Base-by-base conservation (phyloP, 2,329 filamentous ascomycete species). In the Fusarium pseudonygamai region DNA sequence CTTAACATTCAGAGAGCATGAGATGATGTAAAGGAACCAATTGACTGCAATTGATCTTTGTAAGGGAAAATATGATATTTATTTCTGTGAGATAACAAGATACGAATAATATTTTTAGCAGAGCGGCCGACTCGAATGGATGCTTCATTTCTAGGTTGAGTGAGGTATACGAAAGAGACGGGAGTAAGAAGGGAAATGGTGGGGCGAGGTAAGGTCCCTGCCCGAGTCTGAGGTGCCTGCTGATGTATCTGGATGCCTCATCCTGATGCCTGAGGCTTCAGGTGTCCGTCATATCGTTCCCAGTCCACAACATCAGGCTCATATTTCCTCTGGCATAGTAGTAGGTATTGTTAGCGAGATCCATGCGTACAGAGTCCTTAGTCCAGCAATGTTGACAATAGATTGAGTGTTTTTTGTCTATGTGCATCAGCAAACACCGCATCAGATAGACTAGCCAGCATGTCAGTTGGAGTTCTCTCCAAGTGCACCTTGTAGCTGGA, bases 191-290 rank as follows among this genome's bases (percentile, higher is more conserved):
- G 28, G 55, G n/a, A 50, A 40, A 36, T 14, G 34, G 45, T 7
- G 55, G 47, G 55, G 53, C 47, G 65, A 40, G 10, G 9, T 3
- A 22, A 18, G 16, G 20, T 20, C 18, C 47, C 32, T 22, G n/a
- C n/a, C n/a, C n/a, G n/a, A n/a, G n/a, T n/a, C n/a, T n/a, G n/a
- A n/a, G n/a, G n/a, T n/a, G 18, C 26, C 24, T 42, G 64, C 55
- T 69, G 64, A 72, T 55, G 72, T 56, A 64, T 69, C 59, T 22
- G 24, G 49, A 18, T 28, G 43, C 67, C 67, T 72, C 16, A 53
- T 39, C 30, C 26, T 53, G 13, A 12, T 45, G 71, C 71, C 71
- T 73, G n/a, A 68, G 28, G 37, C 20, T 30, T 61, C n/a, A 71
- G 71, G 62, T 71, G 30, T 68, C 50, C 39, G 34, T 64, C 46